phyloP scores from a whole-genome alignment of 176 grass and related monocot species.

The Eragrostis curvula region DNA sequence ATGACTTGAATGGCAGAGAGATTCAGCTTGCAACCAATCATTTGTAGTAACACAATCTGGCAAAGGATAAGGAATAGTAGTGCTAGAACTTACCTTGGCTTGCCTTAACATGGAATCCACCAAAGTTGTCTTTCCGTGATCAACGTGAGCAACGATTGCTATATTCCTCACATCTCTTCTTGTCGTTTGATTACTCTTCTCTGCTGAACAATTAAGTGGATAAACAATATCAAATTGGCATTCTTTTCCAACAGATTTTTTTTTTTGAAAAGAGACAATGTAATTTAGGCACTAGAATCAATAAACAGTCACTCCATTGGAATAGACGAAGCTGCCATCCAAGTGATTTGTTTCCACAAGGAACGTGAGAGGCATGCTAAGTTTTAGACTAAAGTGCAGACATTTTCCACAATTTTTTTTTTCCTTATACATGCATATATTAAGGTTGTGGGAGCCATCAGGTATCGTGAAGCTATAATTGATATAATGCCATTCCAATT shows the following conservation, averaged over 20 bases:
- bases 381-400: neutral
- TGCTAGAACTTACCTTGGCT: constrained; percentile 71
- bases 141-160: constrained; percentile 97
- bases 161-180: constrained; percentile 98
- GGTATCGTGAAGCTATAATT: neutral
- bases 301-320: neutral
- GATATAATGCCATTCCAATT: neutral
- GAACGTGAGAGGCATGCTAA: neutral
- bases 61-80: too few relatives aligned
- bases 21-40: constrained; percentile 12
- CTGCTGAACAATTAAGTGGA: constrained; percentile 43
- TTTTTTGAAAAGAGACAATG: constrained; percentile 1
- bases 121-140: constrained; percentile 97
- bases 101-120: constrained; percentile 97
- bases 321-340: neutral
- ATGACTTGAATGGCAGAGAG: constrained; percentile 8
- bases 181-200: constrained; percentile 60
- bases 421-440: too few relatives aligned
- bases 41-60: constrained; percentile 2
- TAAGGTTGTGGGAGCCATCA: neutral
- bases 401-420: too few relatives aligned
- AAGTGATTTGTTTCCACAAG: constrained; percentile 14
- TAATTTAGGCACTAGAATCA: neutral
- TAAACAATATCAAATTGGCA: constrained; percentile 23
- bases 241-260: constrained; percentile 23